Evolutionary conservation across 1,284 basidiomycete species (phyloP).

Genomic region (Gomphus bonarii): DNA sequence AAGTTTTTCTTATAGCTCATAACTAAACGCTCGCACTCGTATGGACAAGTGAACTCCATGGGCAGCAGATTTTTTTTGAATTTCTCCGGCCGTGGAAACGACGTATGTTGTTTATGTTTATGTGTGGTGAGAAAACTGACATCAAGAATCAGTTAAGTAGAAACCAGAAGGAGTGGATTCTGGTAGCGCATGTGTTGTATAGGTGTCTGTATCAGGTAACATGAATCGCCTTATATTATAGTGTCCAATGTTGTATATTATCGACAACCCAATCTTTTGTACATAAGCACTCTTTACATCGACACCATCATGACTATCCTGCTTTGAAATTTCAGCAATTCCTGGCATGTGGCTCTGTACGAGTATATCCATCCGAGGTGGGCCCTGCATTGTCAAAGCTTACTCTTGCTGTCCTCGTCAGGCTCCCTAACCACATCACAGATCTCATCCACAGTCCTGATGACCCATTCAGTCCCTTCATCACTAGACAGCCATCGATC

Average conservation of each 20-base stretch:
- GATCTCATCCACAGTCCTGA: constrained; percentile 78
- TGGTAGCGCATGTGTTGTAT: constrained; percentile 73
- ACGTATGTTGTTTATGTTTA: not conserved
- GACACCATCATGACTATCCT: not conserved
- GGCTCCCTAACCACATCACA: constrained; percentile 53
- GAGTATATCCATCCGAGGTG: not conserved
- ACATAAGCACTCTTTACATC: too few relatives aligned
- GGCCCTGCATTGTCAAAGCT: constrained; percentile 49
- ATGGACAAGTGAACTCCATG: constrained; percentile 12
- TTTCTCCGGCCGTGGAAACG: not conserved
- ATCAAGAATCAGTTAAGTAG: constrained; percentile 4
- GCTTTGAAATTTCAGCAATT: too few relatives aligned
- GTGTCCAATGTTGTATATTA: too few relatives aligned
- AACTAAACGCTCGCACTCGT: not conserved
- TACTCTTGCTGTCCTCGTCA: constrained; percentile 35
- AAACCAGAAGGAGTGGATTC: constrained; percentile 52
- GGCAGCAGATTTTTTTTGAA: not conserved
- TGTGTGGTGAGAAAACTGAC: not conserved
- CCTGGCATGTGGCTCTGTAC: not conserved
- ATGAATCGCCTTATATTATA: too few relatives aligned
- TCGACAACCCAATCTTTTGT: too few relatives aligned
- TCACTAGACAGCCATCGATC: constrained; percentile 83
- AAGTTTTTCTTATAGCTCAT: constrained; percentile 11
- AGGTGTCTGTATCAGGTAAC: constrained; percentile 22
- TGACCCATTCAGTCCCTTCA: constrained; percentile 88